Evolutionary conservation across 176 grass and related monocot genomes (phyloP).

Genomic region (Zea mays): DNA sequence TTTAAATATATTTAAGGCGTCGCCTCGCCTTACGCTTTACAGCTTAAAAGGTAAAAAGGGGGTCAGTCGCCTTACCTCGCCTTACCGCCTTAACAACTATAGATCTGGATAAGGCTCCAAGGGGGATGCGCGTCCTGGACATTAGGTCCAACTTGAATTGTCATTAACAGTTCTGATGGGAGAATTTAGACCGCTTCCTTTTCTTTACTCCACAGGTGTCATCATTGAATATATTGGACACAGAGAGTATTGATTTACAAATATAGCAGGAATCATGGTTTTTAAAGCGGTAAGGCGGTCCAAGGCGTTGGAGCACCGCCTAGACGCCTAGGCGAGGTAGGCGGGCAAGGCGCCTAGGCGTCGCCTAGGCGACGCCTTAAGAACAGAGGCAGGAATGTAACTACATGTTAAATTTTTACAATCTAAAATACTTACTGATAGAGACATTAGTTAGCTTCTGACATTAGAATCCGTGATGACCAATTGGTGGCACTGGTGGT

Average conservation of each 20-base stretch:
- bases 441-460: neutral
- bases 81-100: too few species aligned
- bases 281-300: too few species aligned
- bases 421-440: neutral
- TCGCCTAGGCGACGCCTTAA: too few species aligned
- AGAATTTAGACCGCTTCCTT: neutral
- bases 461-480: neutral
- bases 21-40: too few species aligned
- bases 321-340: too few species aligned
- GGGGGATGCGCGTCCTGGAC: neutral
- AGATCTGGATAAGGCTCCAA: neutral
- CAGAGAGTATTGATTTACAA: neutral
- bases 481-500: constrained; percentile 12
- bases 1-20: too few species aligned
- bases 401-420: neutral
- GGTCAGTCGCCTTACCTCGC: too few species aligned
- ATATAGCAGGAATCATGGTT: neutral
- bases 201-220: neutral
- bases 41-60: too few species aligned
- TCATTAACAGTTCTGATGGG: neutral
- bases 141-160: neutral
- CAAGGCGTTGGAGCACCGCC: too few species aligned
- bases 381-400: too few species aligned
- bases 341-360: too few species aligned
- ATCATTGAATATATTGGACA: neutral